Conservation (phyloP, 768 basidiomycete species). For the Lactarius hengduanensis region DNA sequence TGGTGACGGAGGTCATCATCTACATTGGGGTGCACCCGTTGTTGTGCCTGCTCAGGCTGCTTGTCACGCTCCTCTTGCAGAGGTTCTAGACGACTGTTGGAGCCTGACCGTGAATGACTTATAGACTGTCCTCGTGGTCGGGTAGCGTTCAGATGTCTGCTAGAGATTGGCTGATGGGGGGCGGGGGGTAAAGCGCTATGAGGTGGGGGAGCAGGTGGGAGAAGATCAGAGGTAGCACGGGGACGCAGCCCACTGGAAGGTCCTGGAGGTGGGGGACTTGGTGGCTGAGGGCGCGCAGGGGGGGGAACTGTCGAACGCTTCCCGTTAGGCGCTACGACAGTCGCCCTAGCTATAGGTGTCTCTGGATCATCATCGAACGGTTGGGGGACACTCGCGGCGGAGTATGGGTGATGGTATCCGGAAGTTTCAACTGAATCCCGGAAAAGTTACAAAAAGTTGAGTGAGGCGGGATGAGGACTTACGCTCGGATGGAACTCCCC, state of each 20-base stretch:
- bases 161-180: slow-evolving; percentile 39
- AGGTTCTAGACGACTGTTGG: slow-evolving; percentile 54
- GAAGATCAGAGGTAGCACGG: slow-evolving; percentile 57
- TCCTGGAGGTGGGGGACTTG: slow-evolving; percentile 28
- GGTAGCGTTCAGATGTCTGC: slow-evolving; percentile 38
- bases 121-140: slow-evolving; percentile 50
- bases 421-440: slow-evolving; percentile 11
- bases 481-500: slow-evolving; percentile 17
- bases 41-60: slow-evolving; percentile 37
- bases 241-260: slow-evolving; percentile 38
- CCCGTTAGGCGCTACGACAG: not conserved
- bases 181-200: slow-evolving; percentile 59
- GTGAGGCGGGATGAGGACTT: not conserved
- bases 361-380: slow-evolving; percentile 20
- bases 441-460: not conserved
- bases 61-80: slow-evolving; percentile 58
- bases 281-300: slow-evolving; percentile 30
- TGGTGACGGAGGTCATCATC: slow-evolving; percentile 33
- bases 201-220: slow-evolving; percentile 66
- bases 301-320: slow-evolving; percentile 30
- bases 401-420: slow-evolving; percentile 31
- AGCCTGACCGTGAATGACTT: slow-evolving; percentile 55
- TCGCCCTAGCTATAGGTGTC: slow-evolving; percentile 18
- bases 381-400: slow-evolving; percentile 22
- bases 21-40: slow-evolving; percentile 34